Evolutionary conservation across 2,329 filamentous ascomycete genomes (phyloP), one percentile per base, ranked within the genome.

Genomic region (Exophiala aquamarina): DNA sequence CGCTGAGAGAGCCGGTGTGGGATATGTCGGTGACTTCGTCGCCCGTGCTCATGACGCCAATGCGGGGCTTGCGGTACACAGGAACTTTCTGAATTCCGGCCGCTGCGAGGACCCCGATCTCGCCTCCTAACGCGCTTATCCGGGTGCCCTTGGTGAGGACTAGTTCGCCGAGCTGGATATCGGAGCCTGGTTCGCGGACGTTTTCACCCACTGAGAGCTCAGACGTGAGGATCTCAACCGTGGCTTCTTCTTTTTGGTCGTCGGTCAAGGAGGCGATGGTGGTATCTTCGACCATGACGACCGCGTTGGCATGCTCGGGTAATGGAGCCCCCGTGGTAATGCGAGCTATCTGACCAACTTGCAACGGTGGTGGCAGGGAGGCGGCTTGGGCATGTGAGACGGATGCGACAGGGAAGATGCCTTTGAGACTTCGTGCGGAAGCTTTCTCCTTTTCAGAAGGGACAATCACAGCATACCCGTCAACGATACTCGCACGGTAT

Each of bases 231-330:
- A 98, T 91, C 64, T 95, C 88, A 2, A 98, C 80, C 52, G 90
- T 86, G 39, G 84, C 84, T 66, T 98, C 93, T 69, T 98, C 93
- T 41, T 76, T 77, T 0, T 84, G 87, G 58, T 95, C 88, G 2
- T 31, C 41, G 4, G 56, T 57, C 67, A 81, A 82, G 2, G 80
- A 83, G 50, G 79, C 82, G 3, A 98, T 73, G 1, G 84, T 70
- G 0, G 93, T 98, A 62, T 96, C 93, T 70, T 98, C 93, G 1
- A 98, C 93, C 89, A 94, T 97, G 37, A 96, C 85, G 4, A 98
- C 91, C 0, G 92, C 86, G 19, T 89, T 95, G 2, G 93, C 89
- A 1, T 91, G 89, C 0, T 84, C 83, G 1, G 93, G 93, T 1
- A 98, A 72, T 9, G 93, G 92, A 4, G 93, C 93, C 0, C 93